Conservation (phyloP, 1,139 yeast genomes). For the Pneumocystis canis region DNA sequence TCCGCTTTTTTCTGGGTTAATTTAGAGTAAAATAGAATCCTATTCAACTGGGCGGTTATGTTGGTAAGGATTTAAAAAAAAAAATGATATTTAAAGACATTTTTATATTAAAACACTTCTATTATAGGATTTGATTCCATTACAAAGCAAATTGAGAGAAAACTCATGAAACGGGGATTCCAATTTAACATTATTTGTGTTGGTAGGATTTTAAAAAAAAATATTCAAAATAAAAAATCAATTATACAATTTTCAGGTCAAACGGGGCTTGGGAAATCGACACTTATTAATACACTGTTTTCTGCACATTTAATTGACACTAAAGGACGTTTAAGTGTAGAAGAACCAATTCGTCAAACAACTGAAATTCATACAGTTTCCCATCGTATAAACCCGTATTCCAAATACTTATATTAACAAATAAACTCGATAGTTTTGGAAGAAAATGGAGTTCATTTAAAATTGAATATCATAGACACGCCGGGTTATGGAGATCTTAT, state of each 20-base stretch:
- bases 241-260: slow-evolving; percentile 27
- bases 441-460: slow-evolving; percentile 78
- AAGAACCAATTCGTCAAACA: slow-evolving; percentile 70
- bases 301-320: slow-evolving; percentile 65
- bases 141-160: slow-evolving; percentile 86
- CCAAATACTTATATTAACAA: background rate
- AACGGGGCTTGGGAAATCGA: slow-evolving; percentile 89
- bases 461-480: slow-evolving; percentile 80
- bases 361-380: slow-evolving; percentile 69
- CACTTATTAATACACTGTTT: slow-evolving; percentile 78
- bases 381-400: slow-evolving; percentile 29
- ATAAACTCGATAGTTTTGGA: slow-evolving; percentile 26
- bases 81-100: background rate
- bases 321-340: slow-evolving; percentile 49
- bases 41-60: slow-evolving; percentile 2
- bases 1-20: background rate
- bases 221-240: background rate
- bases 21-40: background rate
- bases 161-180: slow-evolving; percentile 82
- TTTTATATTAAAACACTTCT: slow-evolving; percentile 27
- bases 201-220: slow-evolving; percentile 28
- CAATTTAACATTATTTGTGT: slow-evolving; percentile 90
- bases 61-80: background rate
- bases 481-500: slow-evolving; percentile 98
- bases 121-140: slow-evolving; percentile 88